Percentiles rank a stretch among this genome's conserved stretches.
phyloP scores from a whole-genome alignment of 441 rosid genomes.

The Dalechampia spathulata region DNA sequence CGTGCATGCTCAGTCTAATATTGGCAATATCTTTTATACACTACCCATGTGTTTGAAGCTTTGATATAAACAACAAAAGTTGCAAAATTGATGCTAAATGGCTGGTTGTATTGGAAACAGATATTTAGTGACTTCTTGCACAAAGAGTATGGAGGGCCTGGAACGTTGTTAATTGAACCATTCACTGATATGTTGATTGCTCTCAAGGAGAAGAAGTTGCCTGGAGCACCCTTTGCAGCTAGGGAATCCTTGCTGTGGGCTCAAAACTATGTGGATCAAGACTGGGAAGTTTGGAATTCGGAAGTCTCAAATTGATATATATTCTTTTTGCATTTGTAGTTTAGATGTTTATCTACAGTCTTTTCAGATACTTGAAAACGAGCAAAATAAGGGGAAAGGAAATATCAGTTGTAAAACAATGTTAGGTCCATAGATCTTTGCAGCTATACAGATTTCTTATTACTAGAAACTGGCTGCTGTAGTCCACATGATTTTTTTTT shows the following conservation, averaged over 20 bases:
- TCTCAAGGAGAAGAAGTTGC: constrained; percentile 30
- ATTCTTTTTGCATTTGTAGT: no score
- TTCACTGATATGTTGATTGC: constrained; percentile 32
- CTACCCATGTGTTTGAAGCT: no score
- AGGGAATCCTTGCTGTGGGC: constrained; percentile 36
- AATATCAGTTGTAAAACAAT: constrained; percentile 20
- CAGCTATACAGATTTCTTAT: constrained; percentile 34
- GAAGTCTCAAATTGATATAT: constrained; percentile 12
- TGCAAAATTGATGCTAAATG: background rate
- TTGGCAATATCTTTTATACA: no score
- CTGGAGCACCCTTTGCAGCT: constrained; percentile 33
- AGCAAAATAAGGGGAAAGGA: background rate
- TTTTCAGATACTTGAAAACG: background rate
- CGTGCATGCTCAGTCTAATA: no score
- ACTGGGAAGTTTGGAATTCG: constrained; percentile 31
- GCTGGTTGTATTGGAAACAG: constrained; percentile 19
- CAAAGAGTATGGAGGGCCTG: constrained; percentile 36
- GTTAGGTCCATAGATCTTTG: constrained; percentile 25
- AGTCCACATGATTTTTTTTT: constrained; percentile 6
- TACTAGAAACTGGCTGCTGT: constrained; percentile 16
- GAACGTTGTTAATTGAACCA: constrained; percentile 39
- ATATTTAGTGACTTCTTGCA: constrained; percentile 33
- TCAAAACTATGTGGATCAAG: constrained; percentile 29
- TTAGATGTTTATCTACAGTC: no score
- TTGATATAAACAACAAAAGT: no score